Evolutionary conservation across 805 yeast genomes (phyloP).

Genomic region (Priceomyces haplophilus): DNA sequence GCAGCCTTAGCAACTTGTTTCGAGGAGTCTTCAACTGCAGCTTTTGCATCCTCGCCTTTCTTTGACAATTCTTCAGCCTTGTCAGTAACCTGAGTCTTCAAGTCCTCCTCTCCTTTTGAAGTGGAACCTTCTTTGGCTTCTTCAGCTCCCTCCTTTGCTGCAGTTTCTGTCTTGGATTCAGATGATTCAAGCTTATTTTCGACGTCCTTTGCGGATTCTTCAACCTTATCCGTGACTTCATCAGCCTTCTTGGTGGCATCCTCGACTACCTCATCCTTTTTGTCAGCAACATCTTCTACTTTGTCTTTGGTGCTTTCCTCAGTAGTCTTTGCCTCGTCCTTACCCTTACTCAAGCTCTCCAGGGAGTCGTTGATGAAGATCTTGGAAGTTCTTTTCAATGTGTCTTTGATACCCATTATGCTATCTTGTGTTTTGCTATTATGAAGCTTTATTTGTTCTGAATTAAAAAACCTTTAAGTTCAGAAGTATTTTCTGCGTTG

Average conservation of each 20-base stretch:
- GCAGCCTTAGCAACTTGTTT: constrained; percentile 29
- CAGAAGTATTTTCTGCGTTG: background rate
- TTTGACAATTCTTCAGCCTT: constrained; percentile 5
- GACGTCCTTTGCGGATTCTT: constrained; percentile 6
- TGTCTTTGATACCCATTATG: constrained; percentile 37
- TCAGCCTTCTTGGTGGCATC: no score
- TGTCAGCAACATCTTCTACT: constrained; percentile 5
- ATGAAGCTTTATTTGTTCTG: background rate
- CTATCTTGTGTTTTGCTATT: background rate
- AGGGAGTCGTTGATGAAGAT: constrained; percentile 28
- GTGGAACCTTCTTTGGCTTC: constrained; percentile 8
- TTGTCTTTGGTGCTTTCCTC: constrained; percentile 3
- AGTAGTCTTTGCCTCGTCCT: constrained; percentile 4
- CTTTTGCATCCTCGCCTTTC: constrained; percentile 21
- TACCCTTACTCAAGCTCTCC: constrained; percentile 15
- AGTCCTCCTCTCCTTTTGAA: constrained; percentile 15
- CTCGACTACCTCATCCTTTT: no score
- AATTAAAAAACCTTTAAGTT: background rate
- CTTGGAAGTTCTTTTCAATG: constrained; percentile 37
- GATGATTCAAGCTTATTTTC: constrained; percentile 8
- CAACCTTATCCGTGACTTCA: constrained; percentile 1
- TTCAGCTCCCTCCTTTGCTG: constrained; percentile 5
- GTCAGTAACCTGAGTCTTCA: constrained; percentile 3
- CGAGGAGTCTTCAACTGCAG: constrained; percentile 25
- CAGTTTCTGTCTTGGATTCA: constrained; percentile 10